Evolutionary conservation across 768 basidiomycete genomes (phyloP), one percentile per base, ranked within the genome.

Genomic region (Tephrocybe sp.): DNA sequence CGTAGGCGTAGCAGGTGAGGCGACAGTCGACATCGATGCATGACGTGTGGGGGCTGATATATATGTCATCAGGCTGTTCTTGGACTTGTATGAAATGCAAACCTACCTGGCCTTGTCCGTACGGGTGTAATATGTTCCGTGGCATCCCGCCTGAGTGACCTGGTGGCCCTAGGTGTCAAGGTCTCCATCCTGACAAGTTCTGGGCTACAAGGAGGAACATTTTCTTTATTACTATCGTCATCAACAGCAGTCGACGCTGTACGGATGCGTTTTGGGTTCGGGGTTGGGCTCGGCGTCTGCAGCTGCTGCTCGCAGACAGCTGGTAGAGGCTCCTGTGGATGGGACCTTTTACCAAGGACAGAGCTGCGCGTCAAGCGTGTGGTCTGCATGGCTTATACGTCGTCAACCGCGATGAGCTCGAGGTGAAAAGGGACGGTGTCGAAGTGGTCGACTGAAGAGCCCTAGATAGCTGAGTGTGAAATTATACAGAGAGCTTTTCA

Each of bases 171-270:
- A 4, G 66, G 60, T 15, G 77, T 71, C 20, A 73, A 66, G 6
- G 63, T 46, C 24, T 71, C 63, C 21, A 56, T 60, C 37, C 64
- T 73, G 56, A 76, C 52, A 11, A 64, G 54, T 40, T 78, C 73
- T 26, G 62, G 56, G 40, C 65, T 67, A 56, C 78, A 75, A 1
- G 88, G 88, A n/a, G 87, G 85, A 15, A 89, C 75, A 58, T 90
- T 90, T 66, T 90, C 88, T 72, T 90, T 90, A 67, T 90, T 90
- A 20, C 74, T 72, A 45, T 83, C 80, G 36, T 77, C 80, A 54
- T 85, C 84, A 17, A 76, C 47, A 26, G 65, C 54, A 4, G 65
- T 66, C 14, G 65, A 62, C 14, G 78, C 74, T 15, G 76, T 80
- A 46, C 81, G 78, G 38, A 77, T 68, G 48, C 88, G 85, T 69